Evolutionary conservation across 495 filamentous ascomycete species (phyloP).

Genomic region (Daldinia grandis): DNA sequence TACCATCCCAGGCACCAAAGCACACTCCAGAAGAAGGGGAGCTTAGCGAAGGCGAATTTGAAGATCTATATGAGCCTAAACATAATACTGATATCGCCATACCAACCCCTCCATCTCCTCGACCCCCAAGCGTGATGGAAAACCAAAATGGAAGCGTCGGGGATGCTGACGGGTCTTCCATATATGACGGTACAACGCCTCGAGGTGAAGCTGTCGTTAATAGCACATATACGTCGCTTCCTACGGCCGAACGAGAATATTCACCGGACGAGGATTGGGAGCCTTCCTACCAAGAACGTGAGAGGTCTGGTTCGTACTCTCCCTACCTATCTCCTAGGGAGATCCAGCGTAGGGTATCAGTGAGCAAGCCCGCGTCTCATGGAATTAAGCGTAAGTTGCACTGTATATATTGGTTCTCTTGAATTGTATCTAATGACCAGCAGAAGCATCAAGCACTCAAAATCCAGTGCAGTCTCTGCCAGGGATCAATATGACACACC

Average conservation of each 20-base stretch:
- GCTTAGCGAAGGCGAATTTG: constrained; percentile 71
- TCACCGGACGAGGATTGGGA: constrained; percentile 44
- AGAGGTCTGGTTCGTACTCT: constrained; percentile 61
- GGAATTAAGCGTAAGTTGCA: constrained; percentile 35
- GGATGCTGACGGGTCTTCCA: constrained; percentile 43
- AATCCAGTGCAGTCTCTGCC: constrained; percentile 18
- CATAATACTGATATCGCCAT: constrained; percentile 24
- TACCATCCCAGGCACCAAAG: constrained; percentile 1
- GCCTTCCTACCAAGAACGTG: constrained; percentile 43
- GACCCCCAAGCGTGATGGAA: constrained; percentile 13
- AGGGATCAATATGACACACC: constrained; percentile 3
- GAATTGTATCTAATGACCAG: constrained; percentile 23
- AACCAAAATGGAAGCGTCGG: constrained; percentile 35
- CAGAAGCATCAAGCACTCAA: constrained; percentile 12
- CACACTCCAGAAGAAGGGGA: constrained; percentile 73
- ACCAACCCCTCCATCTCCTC: constrained; percentile 24
- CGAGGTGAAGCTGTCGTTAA: constrained; percentile 31
- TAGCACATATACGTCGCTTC: constrained; percentile 29
- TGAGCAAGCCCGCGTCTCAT: constrained; percentile 35
- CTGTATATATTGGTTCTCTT: not conserved
- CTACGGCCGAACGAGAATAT: constrained; percentile 35
- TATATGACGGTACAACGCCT: constrained; percentile 41
- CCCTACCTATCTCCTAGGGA: constrained; percentile 59
- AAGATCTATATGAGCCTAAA: constrained; percentile 56
- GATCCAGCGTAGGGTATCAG: constrained; percentile 45